A percentile compares a stretch with the other conserved stretches of the same genome.
Evolutionary conservation across 495 filamentous ascomycete genomes (phyloP).

Genomic region (Xylaria cubensis): DNA sequence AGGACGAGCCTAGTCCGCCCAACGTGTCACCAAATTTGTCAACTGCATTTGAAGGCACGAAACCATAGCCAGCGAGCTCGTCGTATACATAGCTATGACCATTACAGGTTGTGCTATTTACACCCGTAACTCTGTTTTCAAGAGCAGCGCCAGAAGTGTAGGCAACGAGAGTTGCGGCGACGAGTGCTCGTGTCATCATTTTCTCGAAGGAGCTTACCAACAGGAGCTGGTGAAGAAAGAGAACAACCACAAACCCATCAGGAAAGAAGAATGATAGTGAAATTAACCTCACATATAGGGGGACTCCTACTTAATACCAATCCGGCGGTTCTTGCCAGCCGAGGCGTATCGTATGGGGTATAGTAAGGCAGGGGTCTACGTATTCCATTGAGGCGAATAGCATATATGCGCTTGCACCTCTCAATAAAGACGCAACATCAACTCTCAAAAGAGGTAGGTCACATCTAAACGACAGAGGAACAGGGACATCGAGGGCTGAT

Average conservation of each 20-base stretch:
- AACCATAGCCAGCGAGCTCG: constrained; percentile 74
- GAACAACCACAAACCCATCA: not conserved
- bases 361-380: not conserved
- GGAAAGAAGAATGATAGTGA: constrained; percentile 33
- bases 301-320: not conserved
- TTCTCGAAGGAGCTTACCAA: not conserved
- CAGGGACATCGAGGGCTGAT: not conserved
- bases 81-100: constrained; percentile 71
- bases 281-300: not conserved
- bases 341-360: not conserved
- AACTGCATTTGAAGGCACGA: constrained; percentile 60
- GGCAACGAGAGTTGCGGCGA: constrained; percentile 23
- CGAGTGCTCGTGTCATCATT: constrained; percentile 28
- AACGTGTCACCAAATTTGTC: constrained; percentile 81
- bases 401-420: not conserved
- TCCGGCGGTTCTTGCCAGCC: not conserved
- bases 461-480: not conserved
- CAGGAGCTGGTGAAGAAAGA: not conserved
- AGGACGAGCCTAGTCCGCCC: constrained; percentile 70
- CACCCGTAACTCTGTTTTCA: not conserved
- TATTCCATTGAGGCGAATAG: not conserved
- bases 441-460: constrained; percentile 5
- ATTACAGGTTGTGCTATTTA: constrained; percentile 57
- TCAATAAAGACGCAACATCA: not conserved
- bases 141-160: constrained; percentile 27